Percentiles rank a stretch among this genome's conserved stretches.
Conservation (phyloP, 2,329 filamentous ascomycete genomes). For the Claviceps monticola region DNA sequence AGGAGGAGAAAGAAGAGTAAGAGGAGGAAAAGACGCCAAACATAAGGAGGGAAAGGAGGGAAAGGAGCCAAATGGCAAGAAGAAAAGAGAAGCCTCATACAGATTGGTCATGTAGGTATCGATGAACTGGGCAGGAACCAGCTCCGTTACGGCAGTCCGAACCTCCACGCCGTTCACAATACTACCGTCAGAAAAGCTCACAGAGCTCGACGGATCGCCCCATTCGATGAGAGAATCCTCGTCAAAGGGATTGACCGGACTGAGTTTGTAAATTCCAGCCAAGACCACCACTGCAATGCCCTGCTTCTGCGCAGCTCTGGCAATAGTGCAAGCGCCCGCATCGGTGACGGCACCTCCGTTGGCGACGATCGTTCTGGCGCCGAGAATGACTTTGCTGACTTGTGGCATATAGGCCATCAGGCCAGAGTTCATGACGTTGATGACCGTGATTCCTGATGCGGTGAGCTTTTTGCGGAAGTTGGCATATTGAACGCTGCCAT, state of each 20-base stretch:
- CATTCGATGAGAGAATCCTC: slow-evolving; percentile 74
- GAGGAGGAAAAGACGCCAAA: background rate
- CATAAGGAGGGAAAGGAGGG: background rate
- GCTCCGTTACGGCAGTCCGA: slow-evolving; percentile 68
- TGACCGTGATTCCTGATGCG: slow-evolving; percentile 64
- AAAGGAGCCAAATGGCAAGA: background rate
- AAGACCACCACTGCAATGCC: slow-evolving; percentile 78
- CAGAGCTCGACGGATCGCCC: slow-evolving; percentile 63
- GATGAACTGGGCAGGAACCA: slow-evolving; percentile 61
- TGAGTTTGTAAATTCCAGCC: slow-evolving; percentile 85
- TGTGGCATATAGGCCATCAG: slow-evolving; percentile 89
- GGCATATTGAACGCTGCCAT: slow-evolving; percentile 28
- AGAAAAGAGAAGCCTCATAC: slow-evolving; percentile 21
- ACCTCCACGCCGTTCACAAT: slow-evolving; percentile 68
- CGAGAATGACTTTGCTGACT: slow-evolving; percentile 88
- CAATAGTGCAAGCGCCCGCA: slow-evolving; percentile 70
- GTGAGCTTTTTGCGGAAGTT: slow-evolving; percentile 65
- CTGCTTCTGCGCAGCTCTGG: slow-evolving; percentile 70
- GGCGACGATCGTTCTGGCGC: slow-evolving; percentile 73
- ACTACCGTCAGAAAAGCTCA: slow-evolving; percentile 65
- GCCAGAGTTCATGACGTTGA: slow-evolving; percentile 71
- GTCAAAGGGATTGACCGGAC: slow-evolving; percentile 76
- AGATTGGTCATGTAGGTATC: slow-evolving; percentile 75
- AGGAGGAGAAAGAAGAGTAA: background rate
- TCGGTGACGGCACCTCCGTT: slow-evolving; percentile 79